Conservation (phyloP, 345 rosid genomes). For the Gossypium mustelinum region DNA sequence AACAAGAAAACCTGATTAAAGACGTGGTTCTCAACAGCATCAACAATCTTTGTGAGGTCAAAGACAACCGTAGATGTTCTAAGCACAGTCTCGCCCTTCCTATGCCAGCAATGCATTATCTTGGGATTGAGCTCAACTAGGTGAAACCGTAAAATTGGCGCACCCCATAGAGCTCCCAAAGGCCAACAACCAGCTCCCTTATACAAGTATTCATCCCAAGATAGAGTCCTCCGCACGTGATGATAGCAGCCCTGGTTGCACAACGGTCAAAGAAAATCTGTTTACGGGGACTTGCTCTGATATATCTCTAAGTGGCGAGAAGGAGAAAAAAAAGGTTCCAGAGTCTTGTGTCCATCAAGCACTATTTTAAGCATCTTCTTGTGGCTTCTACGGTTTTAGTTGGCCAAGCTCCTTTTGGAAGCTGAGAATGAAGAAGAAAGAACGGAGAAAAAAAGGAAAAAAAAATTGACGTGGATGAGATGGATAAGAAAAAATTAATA, state of each 20-base stretch:
- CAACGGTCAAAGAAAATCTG: constrained; percentile 45
- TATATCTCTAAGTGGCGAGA: constrained; percentile 37
- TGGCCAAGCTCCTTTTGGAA: no score
- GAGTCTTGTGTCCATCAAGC: constrained; percentile 7
- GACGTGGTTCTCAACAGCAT: constrained; percentile 48
- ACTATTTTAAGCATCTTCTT: neutral
- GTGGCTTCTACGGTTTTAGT: constrained; percentile 7
- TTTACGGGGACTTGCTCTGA: constrained; percentile 70
- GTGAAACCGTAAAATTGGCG: constrained; percentile 57
- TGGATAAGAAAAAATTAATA: no score
- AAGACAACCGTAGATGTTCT: constrained; percentile 84
- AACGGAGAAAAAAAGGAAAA: no score
- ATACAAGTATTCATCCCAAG: constrained; percentile 87
- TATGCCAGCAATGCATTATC: constrained; percentile 65
- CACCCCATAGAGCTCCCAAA: constrained; percentile 83
- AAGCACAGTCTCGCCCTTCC: constrained; percentile 77
- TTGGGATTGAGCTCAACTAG: constrained; percentile 51
- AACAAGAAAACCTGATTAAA: constrained; percentile 53
- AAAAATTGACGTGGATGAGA: no score
- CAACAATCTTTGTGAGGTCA: constrained; percentile 60
- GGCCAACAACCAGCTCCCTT: constrained; percentile 78
- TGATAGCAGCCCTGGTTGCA: constrained; percentile 53
- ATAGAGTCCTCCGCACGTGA: constrained; percentile 88
- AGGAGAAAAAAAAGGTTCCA: constrained; percentile 21
- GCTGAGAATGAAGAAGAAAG: no score